Percentiles rank a stretch among this genome's conserved stretches.
Conservation (phyloP, 2,329 filamentous ascomycete species). For the Pyricularia sp. region DNA sequence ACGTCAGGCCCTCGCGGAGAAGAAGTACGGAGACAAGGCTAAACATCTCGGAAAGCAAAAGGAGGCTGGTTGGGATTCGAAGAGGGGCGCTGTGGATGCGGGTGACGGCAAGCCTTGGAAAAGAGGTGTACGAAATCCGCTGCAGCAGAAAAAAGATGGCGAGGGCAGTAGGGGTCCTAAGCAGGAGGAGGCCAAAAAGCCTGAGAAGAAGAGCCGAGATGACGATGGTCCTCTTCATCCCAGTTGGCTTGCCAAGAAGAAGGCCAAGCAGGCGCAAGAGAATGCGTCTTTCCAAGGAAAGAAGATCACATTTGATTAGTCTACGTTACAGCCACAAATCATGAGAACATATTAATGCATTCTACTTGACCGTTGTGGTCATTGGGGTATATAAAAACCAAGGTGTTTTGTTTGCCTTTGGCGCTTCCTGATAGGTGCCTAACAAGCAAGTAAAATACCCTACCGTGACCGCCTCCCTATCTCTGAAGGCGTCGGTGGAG, state of each 20-base stretch:
- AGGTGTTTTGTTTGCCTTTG: no score
- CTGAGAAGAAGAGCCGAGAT: conserved; percentile 13
- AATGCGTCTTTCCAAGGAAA: conserved; percentile 43
- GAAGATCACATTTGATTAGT: conserved; percentile 47
- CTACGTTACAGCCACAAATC: background rate
- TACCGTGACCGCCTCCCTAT: no score
- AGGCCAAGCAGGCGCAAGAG: conserved; percentile 47
- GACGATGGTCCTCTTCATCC: conserved; percentile 45
- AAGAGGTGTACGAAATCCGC: conserved; percentile 31
- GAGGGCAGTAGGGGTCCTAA: conserved; percentile 5
- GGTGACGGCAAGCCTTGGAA: conserved; percentile 42
- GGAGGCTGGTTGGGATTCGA: conserved; percentile 44
- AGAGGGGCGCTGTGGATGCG: conserved; percentile 42
- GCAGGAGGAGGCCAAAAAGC: conserved; percentile 9
- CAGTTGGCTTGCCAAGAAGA: conserved; percentile 55
- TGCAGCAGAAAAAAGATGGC: conserved; percentile 13
- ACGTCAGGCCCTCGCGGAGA: conserved; percentile 71
- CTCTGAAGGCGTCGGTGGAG: no score
- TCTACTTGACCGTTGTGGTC: background rate
- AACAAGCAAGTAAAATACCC: no score
- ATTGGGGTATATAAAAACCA: background rate
- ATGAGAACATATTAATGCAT: background rate
- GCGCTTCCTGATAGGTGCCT: no score
- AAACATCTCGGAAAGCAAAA: conserved; percentile 47
- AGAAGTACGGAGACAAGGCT: conserved; percentile 65